Percentiles rank a stretch among this genome's conserved stretches.
Evolutionary conservation across 768 basidiomycete genomes (phyloP).

Genomic region (Podaxis sp.): DNA sequence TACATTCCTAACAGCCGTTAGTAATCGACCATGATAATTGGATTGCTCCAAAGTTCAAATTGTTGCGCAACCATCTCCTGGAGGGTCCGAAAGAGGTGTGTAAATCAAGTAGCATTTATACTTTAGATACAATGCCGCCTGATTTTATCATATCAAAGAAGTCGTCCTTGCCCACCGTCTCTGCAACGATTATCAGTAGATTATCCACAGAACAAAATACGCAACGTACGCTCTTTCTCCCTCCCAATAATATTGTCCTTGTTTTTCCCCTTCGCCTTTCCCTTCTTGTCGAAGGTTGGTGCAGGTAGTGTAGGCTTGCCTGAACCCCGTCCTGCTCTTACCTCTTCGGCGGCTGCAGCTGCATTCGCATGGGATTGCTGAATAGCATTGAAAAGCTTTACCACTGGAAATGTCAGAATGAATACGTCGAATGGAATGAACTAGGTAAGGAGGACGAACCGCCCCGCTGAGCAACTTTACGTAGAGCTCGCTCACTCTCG

Average conservation of each 20-base stretch:
- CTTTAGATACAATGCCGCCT: constrained; percentile 74
- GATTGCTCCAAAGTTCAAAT: background rate
- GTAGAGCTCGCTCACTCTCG: constrained; percentile 69
- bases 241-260: constrained; percentile 51
- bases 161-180: constrained; percentile 59
- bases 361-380: constrained; percentile 72
- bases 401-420: constrained; percentile 40
- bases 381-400: constrained; percentile 84
- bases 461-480: constrained; percentile 83
- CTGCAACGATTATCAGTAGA: constrained; percentile 26
- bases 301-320: constrained; percentile 73
- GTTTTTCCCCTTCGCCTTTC: constrained; percentile 47
- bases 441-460: constrained; percentile 39
- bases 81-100: background rate
- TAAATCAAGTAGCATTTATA: constrained; percentile 27
- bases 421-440: background rate
- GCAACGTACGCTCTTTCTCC: constrained; percentile 50
- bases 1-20: background rate
- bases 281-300: constrained; percentile 47
- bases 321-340: constrained; percentile 59
- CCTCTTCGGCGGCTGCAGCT: constrained; percentile 46
- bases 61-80: background rate
- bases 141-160: constrained; percentile 84
- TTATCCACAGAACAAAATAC: too few species aligned
- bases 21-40: background rate